A percentile compares a stretch with the other conserved stretches of the same genome.
Conservation (phyloP, 2,329 filamentous ascomycete species). For the Beauveria bassiana region DNA sequence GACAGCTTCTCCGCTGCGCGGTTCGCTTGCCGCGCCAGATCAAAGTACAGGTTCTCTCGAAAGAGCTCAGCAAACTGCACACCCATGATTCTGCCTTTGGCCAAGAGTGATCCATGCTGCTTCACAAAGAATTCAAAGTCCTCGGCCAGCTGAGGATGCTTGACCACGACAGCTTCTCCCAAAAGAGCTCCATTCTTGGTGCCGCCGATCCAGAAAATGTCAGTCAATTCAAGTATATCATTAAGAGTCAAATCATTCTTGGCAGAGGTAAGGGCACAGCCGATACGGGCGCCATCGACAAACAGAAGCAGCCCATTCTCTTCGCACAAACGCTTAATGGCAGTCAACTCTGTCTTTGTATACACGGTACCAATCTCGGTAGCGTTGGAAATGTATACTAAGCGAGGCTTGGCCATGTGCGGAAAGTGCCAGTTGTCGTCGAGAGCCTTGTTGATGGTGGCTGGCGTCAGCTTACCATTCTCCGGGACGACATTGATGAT, state of each 20-base stretch:
- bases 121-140: slow-evolving; percentile 45
- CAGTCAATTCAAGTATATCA: slow-evolving; percentile 38
- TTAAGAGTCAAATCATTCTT: slow-evolving; percentile 34
- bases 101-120: slow-evolving; percentile 41
- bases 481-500: slow-evolving; percentile 39
- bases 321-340: slow-evolving; percentile 35
- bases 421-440: slow-evolving; percentile 43
- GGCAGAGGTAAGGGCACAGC: slow-evolving; percentile 33
- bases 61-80: slow-evolving; percentile 44
- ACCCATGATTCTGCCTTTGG: slow-evolving; percentile 41
- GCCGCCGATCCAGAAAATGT: slow-evolving; percentile 48
- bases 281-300: slow-evolving; percentile 41
- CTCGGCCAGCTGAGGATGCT: slow-evolving; percentile 30
- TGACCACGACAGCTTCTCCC: slow-evolving; percentile 43
- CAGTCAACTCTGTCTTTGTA: slow-evolving; percentile 32
- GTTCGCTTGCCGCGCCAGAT: slow-evolving; percentile 38
- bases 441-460: slow-evolving; percentile 32
- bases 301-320: slow-evolving; percentile 33
- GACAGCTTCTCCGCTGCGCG: slow-evolving; percentile 36
- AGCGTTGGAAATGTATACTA: slow-evolving; percentile 46
- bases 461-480: slow-evolving; percentile 40
- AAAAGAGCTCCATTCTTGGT: slow-evolving; percentile 44
- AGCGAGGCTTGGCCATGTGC: slow-evolving; percentile 41
- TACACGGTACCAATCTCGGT: slow-evolving; percentile 44
- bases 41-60: slow-evolving; percentile 35